Evolutionary conservation across 1,284 basidiomycete genomes (phyloP), one percentile per base, ranked within the genome.

Genomic region (Malassezia dermatis): DNA sequence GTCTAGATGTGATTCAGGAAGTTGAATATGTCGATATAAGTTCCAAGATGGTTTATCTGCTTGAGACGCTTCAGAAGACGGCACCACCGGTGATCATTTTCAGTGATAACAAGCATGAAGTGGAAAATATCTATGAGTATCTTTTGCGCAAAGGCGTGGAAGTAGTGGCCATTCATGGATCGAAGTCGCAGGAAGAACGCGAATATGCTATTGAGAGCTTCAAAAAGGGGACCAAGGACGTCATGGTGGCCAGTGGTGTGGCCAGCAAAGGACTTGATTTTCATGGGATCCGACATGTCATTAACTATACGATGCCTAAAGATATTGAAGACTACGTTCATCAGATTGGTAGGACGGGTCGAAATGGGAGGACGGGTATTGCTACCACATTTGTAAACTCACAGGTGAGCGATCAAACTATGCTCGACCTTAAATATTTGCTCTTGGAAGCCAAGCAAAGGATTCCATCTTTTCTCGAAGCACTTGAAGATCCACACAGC

Each of bases 381-480:
- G 94, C 94, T n/a, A 98, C 94, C 21, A 94, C 94, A n/a, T 98
- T 99, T 75, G 89, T 98, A 54, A 98, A 98, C 74, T 90, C 91
- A 84, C 88, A 88, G 69, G 94, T 91, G 2, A 81, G 86, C 0
- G 91, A 98, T 73, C 91, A 95, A 78, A 98, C 93, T 0, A 77
- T 98, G 44, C 77, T 98, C 59, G 94, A 99, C 80, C 79, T 98
- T 61, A 99, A 98, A 77, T 98, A 98, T 72, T 78, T 99, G 47
- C 78, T 98, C 48, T 86, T 94, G 80, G 94, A 99, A 76, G 91
- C 93, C 2, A 94, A 93, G 51, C 94, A 98, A 78, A 90, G 90
- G 87, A 89, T 98, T 7, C 94, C 94, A 0, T 88, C 89, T n/a
- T 98, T 98, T 79, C 77, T 99, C 61, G 78, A 82, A 46, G 86